Evolutionary conservation across 108 stramenopile species (phyloP).

Genomic region (Schizochytrium sp.): DNA sequence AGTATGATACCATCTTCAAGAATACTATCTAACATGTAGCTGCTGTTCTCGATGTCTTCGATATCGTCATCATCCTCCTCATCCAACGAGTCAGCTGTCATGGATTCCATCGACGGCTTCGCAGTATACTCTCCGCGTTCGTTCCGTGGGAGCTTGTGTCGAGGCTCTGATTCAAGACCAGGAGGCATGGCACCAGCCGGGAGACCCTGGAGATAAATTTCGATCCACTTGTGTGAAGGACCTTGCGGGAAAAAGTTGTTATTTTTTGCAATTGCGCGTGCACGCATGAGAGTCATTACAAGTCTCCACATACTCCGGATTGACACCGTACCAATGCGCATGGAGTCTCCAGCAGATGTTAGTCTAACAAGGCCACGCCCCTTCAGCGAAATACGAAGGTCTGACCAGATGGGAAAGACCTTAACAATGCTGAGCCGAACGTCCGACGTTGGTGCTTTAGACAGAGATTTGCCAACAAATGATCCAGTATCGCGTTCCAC

Average conservation of each 20-base stretch:
- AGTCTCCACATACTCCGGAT: constrained; percentile 49
- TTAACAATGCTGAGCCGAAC: constrained; percentile 33
- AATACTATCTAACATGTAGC: too few species aligned
- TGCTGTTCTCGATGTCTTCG: not conserved
- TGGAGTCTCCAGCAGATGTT: not conserved
- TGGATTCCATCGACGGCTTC: not conserved
- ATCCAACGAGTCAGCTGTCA: not conserved
- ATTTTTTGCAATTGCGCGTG: constrained; percentile 12
- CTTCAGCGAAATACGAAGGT: constrained; percentile 59
- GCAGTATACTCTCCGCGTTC: not conserved
- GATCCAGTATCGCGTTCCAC: not conserved
- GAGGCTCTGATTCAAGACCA: not conserved
- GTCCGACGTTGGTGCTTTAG: not conserved
- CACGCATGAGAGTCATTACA: constrained; percentile 25
- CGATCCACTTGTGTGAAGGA: constrained; percentile 57
- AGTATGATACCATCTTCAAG: too few species aligned
- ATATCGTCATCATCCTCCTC: not conserved
- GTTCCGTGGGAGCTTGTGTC: not conserved
- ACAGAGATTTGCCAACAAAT: constrained; percentile 30
- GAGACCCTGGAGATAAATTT: not conserved
- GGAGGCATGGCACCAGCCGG: not conserved
- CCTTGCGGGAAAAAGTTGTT: constrained; percentile 54
- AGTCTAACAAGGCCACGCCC: constrained; percentile 51
- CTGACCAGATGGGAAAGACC: constrained; percentile 38
- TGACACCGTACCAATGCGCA: constrained; percentile 44